Conservation (phyloP, 805 yeast genomes). For the Candida sonorensis region DNA sequence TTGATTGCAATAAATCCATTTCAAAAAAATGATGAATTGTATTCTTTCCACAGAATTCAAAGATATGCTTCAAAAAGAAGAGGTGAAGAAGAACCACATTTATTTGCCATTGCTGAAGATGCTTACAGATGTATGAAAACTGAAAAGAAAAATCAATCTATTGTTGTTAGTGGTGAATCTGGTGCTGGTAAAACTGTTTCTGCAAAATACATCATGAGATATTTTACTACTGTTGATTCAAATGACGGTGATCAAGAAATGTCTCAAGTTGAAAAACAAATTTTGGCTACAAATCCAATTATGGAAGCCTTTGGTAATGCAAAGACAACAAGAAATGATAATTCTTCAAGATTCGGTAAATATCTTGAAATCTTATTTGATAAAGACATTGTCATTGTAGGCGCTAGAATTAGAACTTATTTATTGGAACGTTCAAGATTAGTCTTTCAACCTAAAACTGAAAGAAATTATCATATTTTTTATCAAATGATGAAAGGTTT, state of each 20-base stretch:
- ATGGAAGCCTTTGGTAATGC: constrained; percentile 99
- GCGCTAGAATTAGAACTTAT: constrained; percentile 92
- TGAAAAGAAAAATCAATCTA: constrained; percentile 83
- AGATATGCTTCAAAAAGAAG: constrained; percentile 89
- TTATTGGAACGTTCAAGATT: constrained; percentile 88
- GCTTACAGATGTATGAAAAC: constrained; percentile 93
- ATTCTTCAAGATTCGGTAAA: constrained; percentile 96
- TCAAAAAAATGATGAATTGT: constrained; percentile 83
- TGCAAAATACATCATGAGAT: constrained; percentile 96
- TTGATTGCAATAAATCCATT: constrained; percentile 95
- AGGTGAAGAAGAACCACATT: constrained; percentile 95
- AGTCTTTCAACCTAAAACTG: constrained; percentile 86
- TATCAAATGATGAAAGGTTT: constrained; percentile 83
- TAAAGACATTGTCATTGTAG: constrained; percentile 68
- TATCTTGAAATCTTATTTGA: constrained; percentile 88
- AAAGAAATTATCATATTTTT: constrained; percentile 92
- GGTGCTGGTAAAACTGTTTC: constrained; percentile 99
- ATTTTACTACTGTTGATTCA: constrained; percentile 87
- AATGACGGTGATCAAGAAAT: constrained; percentile 49
- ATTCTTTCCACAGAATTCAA: constrained; percentile 88
- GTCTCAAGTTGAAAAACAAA: constrained; percentile 89
- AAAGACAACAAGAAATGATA: constrained; percentile 93
- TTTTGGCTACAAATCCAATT: constrained; percentile 92
- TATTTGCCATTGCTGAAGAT: constrained; percentile 96
- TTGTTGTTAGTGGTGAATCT: constrained; percentile 94